A percentile compares a stretch with the other conserved stretches of the same genome.
These are phyloP conservation scores for Sporisorium exsertum DNA, from an alignment of 1,284 basidiomycete species.

Conservation along the genomic window DNA sequence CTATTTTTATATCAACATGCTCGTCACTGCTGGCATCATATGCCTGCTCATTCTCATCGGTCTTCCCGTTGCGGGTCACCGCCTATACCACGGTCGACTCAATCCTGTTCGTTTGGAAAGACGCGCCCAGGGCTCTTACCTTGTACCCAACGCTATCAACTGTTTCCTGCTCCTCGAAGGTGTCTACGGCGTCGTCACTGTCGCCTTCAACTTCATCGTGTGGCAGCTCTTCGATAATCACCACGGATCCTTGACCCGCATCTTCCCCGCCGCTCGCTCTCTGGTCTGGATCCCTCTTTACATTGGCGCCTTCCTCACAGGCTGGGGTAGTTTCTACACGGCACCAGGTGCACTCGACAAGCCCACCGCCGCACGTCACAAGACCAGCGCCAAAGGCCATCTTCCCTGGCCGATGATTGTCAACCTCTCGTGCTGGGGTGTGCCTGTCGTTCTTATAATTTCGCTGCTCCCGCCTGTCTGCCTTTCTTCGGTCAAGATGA, in stretches of 20 bases:
- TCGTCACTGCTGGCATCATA: constrained; percentile 32
- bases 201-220: constrained; percentile 48
- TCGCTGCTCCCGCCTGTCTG: constrained; percentile 36
- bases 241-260: neutral
- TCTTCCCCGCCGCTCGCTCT: constrained; percentile 22
- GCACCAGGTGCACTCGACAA: constrained; percentile 59
- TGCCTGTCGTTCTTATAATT: constrained; percentile 42
- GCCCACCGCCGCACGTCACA: constrained; percentile 32
- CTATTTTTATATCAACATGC: constrained; percentile 12
- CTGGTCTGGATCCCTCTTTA: constrained; percentile 52
- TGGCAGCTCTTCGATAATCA: constrained; percentile 33
- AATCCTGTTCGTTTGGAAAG: constrained; percentile 29
- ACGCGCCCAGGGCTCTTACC: constrained; percentile 45
- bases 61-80: constrained; percentile 24
- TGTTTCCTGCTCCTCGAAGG: constrained; percentile 50
- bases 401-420: constrained; percentile 52
- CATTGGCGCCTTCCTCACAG: constrained; percentile 53
- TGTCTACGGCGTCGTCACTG: constrained; percentile 30
- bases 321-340: constrained; percentile 61
- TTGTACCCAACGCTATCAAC: constrained; percentile 60
- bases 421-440: constrained; percentile 54
- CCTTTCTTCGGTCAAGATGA: constrained; percentile 26
- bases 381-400: constrained; percentile 27
- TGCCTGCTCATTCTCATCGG: constrained; percentile 30
- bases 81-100: constrained; percentile 32